Evolutionary conservation across 805 yeast genomes (phyloP).

Genomic region (Zygosaccharomyces rouxii): DNA sequence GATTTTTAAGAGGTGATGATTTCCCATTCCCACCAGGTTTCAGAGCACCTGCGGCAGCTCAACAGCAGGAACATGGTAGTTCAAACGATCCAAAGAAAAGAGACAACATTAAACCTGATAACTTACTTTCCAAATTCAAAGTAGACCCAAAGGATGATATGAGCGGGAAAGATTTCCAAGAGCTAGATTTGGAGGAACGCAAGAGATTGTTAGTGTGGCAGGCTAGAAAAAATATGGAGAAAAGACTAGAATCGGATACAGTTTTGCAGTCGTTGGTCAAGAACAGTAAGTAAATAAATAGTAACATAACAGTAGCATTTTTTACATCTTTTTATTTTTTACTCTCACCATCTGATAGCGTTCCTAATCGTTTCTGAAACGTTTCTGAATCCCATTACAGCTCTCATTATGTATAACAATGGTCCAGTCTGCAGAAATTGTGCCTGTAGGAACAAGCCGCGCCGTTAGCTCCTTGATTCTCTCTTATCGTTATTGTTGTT

Average conservation of each 20-base stretch:
- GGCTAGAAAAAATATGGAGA: slow-evolving; percentile 56
- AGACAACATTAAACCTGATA: slow-evolving; percentile 32
- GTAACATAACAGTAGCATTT: background rate
- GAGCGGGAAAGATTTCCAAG: slow-evolving; percentile 14
- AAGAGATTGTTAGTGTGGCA: slow-evolving; percentile 46
- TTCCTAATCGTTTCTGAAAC: slow-evolving; percentile 1
- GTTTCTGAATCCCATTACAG: slow-evolving; percentile 1
- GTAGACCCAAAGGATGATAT: slow-evolving; percentile 24
- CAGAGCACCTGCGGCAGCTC: slow-evolving; percentile 16
- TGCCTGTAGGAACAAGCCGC: background rate
- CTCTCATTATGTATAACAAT: background rate
- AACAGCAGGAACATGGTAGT: slow-evolving; percentile 1
- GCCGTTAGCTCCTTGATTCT: background rate
- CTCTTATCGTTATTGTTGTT: background rate
- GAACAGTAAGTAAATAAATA: slow-evolving; percentile 3
- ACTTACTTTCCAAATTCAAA: slow-evolving; percentile 27
- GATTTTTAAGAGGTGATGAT: slow-evolving; percentile 55
- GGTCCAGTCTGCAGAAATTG: background rate
- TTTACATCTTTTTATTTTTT: background rate
- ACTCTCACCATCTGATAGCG: background rate
- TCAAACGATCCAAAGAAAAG: slow-evolving; percentile 30
- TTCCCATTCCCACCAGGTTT: slow-evolving; percentile 54
- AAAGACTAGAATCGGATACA: slow-evolving; percentile 12
- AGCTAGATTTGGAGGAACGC: slow-evolving; percentile 27
- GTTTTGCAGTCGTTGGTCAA: slow-evolving; percentile 5